Base-by-base conservation (phyloP, 805 yeast species). In the Starmerella gropengiesseri region DNA sequence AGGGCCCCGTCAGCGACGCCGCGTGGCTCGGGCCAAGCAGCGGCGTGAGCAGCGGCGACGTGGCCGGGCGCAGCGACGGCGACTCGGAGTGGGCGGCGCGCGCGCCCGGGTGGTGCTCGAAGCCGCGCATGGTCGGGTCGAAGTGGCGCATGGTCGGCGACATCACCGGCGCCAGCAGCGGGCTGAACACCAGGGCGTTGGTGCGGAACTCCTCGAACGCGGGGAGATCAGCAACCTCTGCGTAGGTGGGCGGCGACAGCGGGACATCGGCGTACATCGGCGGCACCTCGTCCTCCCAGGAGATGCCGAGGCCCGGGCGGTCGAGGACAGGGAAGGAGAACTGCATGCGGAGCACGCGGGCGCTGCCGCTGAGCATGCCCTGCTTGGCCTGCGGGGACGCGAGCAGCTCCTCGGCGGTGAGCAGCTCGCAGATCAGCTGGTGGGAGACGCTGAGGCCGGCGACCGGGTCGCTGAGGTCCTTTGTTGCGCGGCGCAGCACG, bases 251-350 rank as follows among this genome's bases (percentile, higher is more conserved):
- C 0, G 98, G 98, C 18, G 87, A 76, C 32, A 84, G 67, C 0
- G 93, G 76, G 17, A 91, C 86, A 51, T 85, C 89, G 41, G 76
- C 84, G 56, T 91, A 91, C 17, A 86, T 81, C 1, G 99, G 99
- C 2, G 99, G 99, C 14, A 93, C 97, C 61, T 91, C 98, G 58
- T 89, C 96, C 61, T 89, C 96, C 97, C 98, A 91, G 0, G 96
- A 81, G 23, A 91, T 84, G 4, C 98, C 98, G 31, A 91, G 68
- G 0, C 99, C 99, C 0, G 94, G 80, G 46, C 97, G 69, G 58
- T 87, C 97, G 2, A 94, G 81, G 18, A 91, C 63, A 3, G 68
- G 67, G n/a, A 89, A 55, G 51, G 81, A 79, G 64, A 91, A 89
- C 60, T 87, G 95, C 96, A 91, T 91, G 50, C 97, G 67, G 47